phyloP scores from a whole-genome alignment of 345 rosid species.

The Murraya koenigii region DNA sequence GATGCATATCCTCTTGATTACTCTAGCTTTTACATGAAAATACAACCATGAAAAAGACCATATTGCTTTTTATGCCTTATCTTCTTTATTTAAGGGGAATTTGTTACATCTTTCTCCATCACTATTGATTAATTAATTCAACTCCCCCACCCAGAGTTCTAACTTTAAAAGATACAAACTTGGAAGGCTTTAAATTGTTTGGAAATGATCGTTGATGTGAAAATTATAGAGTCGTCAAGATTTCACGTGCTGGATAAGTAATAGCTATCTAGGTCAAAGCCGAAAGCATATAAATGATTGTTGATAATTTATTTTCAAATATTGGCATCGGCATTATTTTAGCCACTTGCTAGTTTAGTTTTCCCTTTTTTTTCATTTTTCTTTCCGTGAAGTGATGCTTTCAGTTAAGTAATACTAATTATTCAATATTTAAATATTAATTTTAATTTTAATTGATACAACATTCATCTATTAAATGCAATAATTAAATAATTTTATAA shows the following conservation, averaged over 20 bases:
- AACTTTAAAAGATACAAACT: constrained; percentile 1
- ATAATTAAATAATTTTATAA: rapidly evolving
- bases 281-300: not conserved
- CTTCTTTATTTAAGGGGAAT: constrained; percentile 26
- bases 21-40: not conserved
- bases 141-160: constrained; percentile 33
- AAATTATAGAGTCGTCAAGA: not conserved
- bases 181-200: constrained; percentile 5
- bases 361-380: not conserved
- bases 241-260: not conserved
- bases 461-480: rapidly evolving
- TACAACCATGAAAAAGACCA: constrained; percentile 22
- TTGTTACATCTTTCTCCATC: constrained; percentile 36
- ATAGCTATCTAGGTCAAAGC: constrained; percentile 4
- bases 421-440: too few species aligned
- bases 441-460: too few species aligned
- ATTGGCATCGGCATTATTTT: not conserved
- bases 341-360: not conserved
- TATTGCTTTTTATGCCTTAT: constrained; percentile 34
- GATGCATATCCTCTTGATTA: not conserved
- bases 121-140: constrained; percentile 22
- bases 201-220: constrained; percentile 3
- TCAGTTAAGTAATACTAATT: too few species aligned
- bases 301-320: not conserved
- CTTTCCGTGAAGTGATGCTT: not conserved